Conservation (phyloP, 495 filamentous ascomycete genomes). For the Collariella sp. region DNA sequence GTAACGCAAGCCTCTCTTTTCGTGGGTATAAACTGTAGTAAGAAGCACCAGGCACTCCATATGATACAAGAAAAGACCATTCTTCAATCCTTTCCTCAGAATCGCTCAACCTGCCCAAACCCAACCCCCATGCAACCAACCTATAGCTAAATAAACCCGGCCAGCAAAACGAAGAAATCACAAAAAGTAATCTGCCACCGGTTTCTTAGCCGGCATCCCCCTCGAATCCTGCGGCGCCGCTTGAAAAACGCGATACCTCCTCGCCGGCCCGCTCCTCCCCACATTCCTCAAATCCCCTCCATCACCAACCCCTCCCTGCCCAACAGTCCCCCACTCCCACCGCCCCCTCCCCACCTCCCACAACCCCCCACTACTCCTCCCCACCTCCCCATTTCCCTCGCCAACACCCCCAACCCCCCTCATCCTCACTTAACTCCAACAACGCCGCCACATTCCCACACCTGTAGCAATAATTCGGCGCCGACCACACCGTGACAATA, state of each 20-base stretch:
- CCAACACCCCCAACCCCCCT: slow-evolving; percentile 64
- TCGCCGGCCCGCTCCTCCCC: slow-evolving; percentile 60
- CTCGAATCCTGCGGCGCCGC: slow-evolving; percentile 93
- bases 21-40: background rate
- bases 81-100: too few species aligned
- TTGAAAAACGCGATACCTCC: slow-evolving; percentile 92
- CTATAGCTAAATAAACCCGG: background rate
- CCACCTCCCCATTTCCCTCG: slow-evolving; percentile 71
- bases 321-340: slow-evolving; percentile 14
- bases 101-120: too few species aligned
- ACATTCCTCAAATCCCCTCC: slow-evolving; percentile 30
- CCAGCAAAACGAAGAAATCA: too few species aligned
- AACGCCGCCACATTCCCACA: slow-evolving; percentile 97
- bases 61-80: background rate
- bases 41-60: background rate
- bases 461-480: slow-evolving; percentile 96
- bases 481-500: slow-evolving; percentile 95
- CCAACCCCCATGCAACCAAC: background rate
- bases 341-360: slow-evolving; percentile 5
- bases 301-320: slow-evolving; percentile 26
- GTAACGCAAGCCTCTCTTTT: background rate
- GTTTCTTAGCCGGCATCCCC: slow-evolving; percentile 99
- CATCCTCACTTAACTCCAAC: slow-evolving; percentile 83
- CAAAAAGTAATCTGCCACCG: slow-evolving; percentile 95
- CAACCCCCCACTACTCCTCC: slow-evolving; percentile 37